Base-by-base conservation (phyloP, 805 yeast genomes). In the Wickerhamomyces pijperi region DNA sequence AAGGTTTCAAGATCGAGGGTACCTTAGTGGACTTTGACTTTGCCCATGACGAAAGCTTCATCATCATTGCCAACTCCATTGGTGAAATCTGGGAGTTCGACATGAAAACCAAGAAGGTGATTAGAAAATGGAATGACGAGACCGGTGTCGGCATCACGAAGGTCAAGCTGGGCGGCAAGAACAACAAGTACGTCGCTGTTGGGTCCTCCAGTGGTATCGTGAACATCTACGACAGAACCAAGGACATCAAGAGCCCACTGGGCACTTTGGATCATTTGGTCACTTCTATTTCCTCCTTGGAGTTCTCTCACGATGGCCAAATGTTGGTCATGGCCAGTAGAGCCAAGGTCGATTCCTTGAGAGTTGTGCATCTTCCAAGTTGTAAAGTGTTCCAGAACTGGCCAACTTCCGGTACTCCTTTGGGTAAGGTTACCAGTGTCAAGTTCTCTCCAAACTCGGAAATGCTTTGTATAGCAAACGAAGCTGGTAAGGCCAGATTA, bases 321-420 rank as follows among this genome's bases (percentile, higher is more conserved):
- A 60, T 92, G 15, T 63, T 92, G 45, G 82, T 86, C 50, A 71
- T 88, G 46, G 90, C 96, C 0, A 82, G 94, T 8, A 70, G 94
- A 50, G 86, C 81, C 5, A 77, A 79, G 63, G 77, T 80, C 50
- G 97, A 92, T 59, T 84, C 96, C 3, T 65, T 92, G 44, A 73
- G 88, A 52, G 58, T 92, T 46, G 88, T 86, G 12, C 97, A 92
- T 56, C 61, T 90, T 41, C 95, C 97, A 18, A 72, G 83, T 19
- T 85, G 90, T 46, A 74, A 84, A 16, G 95, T 85, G 6, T 92
- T 78, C 62, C 69, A 78, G 36, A 92, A 92, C 65, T 92, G 98
- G 98, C 99, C 99, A 15, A 92, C 97, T 2, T 78, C 90, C 38
- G 87, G 87, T 5, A 90, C 98, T 1, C 97, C 98, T 11, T 70